Evolutionary conservation across 225 moss, liverwort and hornwort species (phyloP), one percentile per base, ranked within the genome.

Genomic region (Marchantia paleacea): DNA sequence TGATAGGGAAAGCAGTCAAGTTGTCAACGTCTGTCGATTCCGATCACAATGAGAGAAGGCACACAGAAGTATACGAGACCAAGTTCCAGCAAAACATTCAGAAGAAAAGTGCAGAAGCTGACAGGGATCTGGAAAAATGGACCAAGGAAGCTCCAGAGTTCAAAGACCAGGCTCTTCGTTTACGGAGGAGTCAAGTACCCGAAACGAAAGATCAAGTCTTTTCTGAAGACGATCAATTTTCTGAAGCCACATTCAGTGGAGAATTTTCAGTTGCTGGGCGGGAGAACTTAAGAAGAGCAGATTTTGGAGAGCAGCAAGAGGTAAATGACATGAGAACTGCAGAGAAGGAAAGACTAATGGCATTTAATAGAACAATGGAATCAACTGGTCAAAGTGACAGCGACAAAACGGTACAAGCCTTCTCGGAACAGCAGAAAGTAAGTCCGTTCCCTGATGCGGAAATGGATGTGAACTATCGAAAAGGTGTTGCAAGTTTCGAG

Each of bases 21-120:
- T 55, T 73, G n/a, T 81, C 78, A 13, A 75, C 81, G 11, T 75
- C 39, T 31, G 61, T 69, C 8, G 63, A 81, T 12, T 50, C 20
- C 50, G 70, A 65, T 19, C 71, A 80, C 12, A 58, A 64, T 14
- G 81, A 78, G 69, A 81, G 52, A 79, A 64, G 76, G 67, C 71
- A 72, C 31, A 83, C 80, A 0, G 78, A 78, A 77, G 58, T 81
- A 18, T 69, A 72, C 62, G 85, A 82, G 52, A 77, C 58, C 30
- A 83, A 81, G 66, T 68, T 78, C 54, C 77, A 83, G 67, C 63
- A 82, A 72, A 80, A 83, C 39, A 52, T 71, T 8, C 78, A 22
- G 52, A 62, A 52, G 55, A 19, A 48, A 31, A n/a, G 72, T 60
- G 74, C 52, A 61, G 82, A 78, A 39, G 39, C 26, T 28, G 25